Evolutionary conservation across 2,329 filamentous ascomycete species (phyloP).

Genomic region (Epichloe gansuensis): DNA sequence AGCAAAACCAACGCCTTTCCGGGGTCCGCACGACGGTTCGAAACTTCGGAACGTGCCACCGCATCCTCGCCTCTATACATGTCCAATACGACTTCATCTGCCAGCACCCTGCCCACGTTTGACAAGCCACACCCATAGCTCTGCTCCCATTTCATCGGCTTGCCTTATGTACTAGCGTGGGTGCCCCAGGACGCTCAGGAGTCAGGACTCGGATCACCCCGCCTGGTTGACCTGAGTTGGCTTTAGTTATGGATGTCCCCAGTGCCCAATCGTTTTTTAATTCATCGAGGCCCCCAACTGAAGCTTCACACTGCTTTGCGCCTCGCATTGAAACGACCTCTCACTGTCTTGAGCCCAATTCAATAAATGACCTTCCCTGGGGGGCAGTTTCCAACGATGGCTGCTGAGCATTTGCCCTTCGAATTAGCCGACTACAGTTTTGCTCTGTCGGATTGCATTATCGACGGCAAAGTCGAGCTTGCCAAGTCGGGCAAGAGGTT

Average conservation of each 20-base stretch:
- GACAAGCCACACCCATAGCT: too few species aligned
- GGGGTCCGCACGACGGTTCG: background rate
- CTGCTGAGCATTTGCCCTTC: constrained; percentile 19
- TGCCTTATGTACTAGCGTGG: background rate
- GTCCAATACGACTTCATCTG: background rate
- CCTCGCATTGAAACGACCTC: too few species aligned
- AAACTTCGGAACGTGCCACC: background rate
- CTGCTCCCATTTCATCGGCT: too few species aligned
- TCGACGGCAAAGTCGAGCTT: constrained; percentile 33
- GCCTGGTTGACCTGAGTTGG: too few species aligned
- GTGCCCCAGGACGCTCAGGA: background rate
- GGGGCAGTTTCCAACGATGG: background rate
- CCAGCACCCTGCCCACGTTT: background rate
- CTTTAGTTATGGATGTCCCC: too few species aligned
- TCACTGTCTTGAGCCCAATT: background rate
- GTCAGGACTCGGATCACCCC: too few species aligned
- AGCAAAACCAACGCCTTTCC: background rate
- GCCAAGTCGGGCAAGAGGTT: constrained; percentile 35
- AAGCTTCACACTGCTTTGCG: too few species aligned
- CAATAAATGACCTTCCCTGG: background rate
- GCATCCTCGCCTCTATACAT: background rate
- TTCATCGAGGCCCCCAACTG: too few species aligned
- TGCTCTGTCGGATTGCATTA: constrained; percentile 34
- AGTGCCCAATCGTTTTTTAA: too few species aligned
- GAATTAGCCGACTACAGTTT: constrained; percentile 34